A percentile compares a stretch with the other conserved stretches of the same genome.
These are phyloP conservation scores for Penicillium steckii DNA, from an alignment of 495 filamentous ascomycete genomes.

Conservation along the genomic window DNA sequence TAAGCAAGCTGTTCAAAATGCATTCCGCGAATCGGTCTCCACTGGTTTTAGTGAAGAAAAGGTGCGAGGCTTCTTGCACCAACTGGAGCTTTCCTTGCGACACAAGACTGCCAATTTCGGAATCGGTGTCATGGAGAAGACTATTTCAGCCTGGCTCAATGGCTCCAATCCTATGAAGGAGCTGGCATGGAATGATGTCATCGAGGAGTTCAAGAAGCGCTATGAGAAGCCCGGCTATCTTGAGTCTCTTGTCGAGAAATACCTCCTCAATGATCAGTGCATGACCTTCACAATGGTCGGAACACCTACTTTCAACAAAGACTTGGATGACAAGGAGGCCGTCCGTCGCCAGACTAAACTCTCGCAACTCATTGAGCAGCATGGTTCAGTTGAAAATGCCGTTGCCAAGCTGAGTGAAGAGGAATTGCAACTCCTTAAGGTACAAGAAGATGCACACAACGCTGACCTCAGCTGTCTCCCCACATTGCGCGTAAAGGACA, in stretches of 20 bases:
- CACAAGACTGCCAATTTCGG: constrained; percentile 96
- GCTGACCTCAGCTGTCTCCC: constrained; percentile 86
- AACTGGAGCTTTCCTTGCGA: constrained; percentile 84
- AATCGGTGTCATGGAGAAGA: constrained; percentile 81
- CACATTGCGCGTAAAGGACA: constrained; percentile 82
- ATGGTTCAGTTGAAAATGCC: constrained; percentile 70
- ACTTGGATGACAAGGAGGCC: constrained; percentile 76
- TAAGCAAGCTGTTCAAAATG: constrained; percentile 66
- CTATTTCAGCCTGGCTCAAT: constrained; percentile 92
- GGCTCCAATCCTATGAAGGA: constrained; percentile 89
- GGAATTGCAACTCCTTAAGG: constrained; percentile 76
- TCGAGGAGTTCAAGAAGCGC: constrained; percentile 72
- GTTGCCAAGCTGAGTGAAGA: constrained; percentile 64
- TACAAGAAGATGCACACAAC: constrained; percentile 78
- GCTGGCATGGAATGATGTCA: constrained; percentile 84
- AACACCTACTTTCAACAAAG: constrained; percentile 65
- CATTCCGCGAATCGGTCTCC: constrained; percentile 60
- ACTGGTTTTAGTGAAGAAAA: constrained; percentile 86
- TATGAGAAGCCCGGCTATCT: constrained; percentile 74
- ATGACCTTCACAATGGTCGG: constrained; percentile 95
- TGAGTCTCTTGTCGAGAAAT: constrained; percentile 83
- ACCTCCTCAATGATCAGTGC: constrained; percentile 80
- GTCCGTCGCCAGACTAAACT: constrained; percentile 69
- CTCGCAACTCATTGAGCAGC: constrained; percentile 60
- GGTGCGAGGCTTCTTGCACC: constrained; percentile 89